Percentiles rank a stretch among this genome's conserved stretches.
These are phyloP conservation scores for Cyberlindnera petersonii DNA, from an alignment of 805 yeast genomes.

Conservation along the genomic window DNA sequence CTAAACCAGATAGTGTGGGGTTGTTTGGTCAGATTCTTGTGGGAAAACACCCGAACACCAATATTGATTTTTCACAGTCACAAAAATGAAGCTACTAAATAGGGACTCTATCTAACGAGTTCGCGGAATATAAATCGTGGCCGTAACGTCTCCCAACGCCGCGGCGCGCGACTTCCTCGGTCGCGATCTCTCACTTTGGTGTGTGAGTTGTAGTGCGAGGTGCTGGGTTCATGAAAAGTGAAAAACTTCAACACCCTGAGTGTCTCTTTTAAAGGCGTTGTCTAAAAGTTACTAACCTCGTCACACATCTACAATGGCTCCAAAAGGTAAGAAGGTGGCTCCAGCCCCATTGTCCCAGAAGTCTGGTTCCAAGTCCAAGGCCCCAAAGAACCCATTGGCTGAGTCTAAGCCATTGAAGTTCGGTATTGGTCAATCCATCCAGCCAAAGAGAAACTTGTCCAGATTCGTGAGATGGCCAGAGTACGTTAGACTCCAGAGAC, in stretches of 20 bases:
- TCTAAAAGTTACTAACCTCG: not conserved
- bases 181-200: not conserved
- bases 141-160: not conserved
- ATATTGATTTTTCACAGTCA: constrained; percentile 8
- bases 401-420: constrained; percentile 88
- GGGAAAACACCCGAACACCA: constrained; percentile 14
- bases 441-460: constrained; percentile 92
- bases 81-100: constrained; percentile 1
- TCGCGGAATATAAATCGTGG: constrained; percentile 1
- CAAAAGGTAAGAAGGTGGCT: constrained; percentile 76
- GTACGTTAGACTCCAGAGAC: constrained; percentile 97
- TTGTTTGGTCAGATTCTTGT: not conserved
- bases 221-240: constrained; percentile 10
- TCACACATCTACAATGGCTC: constrained; percentile 14
- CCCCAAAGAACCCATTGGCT: constrained; percentile 80
- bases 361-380: constrained; percentile 54
- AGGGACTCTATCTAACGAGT: constrained; percentile 2
- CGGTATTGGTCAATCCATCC: constrained; percentile 95
- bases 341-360: constrained; percentile 95
- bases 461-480: constrained; percentile 99
- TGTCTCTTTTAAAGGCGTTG: constrained; percentile 19
- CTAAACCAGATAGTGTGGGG: too few species aligned
- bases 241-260: constrained; percentile 30
- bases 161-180: too few species aligned
- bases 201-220: not conserved